Evolutionary conservation across 2,329 filamentous ascomycete species (phyloP).

Genomic region (Penicillium olsonii): DNA sequence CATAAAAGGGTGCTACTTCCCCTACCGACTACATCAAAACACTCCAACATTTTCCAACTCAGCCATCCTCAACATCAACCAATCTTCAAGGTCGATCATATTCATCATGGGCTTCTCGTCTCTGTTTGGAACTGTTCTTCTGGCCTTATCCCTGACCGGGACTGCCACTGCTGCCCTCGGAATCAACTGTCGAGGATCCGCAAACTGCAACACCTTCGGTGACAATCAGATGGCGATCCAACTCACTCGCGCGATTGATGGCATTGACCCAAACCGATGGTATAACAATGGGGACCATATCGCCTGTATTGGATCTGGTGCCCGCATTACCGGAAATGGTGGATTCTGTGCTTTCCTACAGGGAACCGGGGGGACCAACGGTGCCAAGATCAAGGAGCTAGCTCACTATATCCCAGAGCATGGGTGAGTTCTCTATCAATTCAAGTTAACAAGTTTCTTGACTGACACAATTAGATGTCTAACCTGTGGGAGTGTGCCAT

Average conservation of each 20-base stretch:
- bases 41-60: too few relatives aligned
- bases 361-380: slow-evolving; percentile 3
- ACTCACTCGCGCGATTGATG: neutral
- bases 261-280: neutral
- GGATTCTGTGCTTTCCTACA: slow-evolving; percentile 4
- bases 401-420: slow-evolving; percentile 1
- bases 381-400: neutral
- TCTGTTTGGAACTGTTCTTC: neutral
- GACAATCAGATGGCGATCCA: neutral
- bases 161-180: neutral
- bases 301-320: neutral
- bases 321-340: neutral
- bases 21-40: too few relatives aligned
- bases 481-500: slow-evolving; percentile 1
- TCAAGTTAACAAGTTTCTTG: neutral
- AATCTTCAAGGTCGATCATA: too few relatives aligned
- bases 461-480: neutral
- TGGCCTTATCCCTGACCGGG: neutral
- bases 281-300: slow-evolving; percentile 3
- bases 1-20: too few relatives aligned
- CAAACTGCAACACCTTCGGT: neutral
- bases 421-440: neutral
- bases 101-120: neutral
- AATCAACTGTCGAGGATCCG: neutral
- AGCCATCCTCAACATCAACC: neutral